These are phyloP conservation scores for Seminavis robusta DNA, from an alignment of 108 stramenopile genomes.

Conservation along the genomic window DNA sequence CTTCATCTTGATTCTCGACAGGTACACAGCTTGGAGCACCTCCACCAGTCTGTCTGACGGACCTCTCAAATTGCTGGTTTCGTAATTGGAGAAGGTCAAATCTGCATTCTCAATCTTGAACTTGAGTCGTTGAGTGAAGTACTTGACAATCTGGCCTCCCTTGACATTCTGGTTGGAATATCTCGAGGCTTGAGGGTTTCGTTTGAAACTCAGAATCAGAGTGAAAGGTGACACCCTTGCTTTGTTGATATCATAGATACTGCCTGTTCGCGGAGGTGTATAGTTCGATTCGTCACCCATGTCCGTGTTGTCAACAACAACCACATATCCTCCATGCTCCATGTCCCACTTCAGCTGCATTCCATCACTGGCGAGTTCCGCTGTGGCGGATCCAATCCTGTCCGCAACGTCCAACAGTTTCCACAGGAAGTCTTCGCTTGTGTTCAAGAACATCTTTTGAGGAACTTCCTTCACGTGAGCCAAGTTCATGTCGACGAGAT, in stretches of 20 bases:
- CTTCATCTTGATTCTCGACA: conserved; percentile 76
- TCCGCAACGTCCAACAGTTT: conserved; percentile 70
- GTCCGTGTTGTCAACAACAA: conserved; percentile 41
- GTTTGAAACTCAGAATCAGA: conserved; percentile 72
- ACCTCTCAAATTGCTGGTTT: conserved; percentile 66
- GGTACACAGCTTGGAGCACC: conserved; percentile 64
- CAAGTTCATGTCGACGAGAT: conserved; percentile 74
- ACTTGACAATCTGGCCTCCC: conserved; percentile 72
- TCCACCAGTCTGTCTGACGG: conserved; percentile 80
- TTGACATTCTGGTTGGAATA: conserved; percentile 49
- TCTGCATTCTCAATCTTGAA: conserved; percentile 80
- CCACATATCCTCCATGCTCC: conserved; percentile 57
- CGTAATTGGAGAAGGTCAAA: conserved; percentile 71
- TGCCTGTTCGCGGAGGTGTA: conserved; percentile 64
- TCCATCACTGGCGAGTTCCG: conserved; percentile 62
- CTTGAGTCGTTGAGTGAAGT: conserved; percentile 74
- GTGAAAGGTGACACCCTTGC: conserved; percentile 72
- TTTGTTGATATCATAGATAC: conserved; percentile 62
- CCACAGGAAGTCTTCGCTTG: conserved; percentile 85
- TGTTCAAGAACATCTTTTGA: conserved; percentile 63
- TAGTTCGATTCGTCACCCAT: conserved; percentile 43
- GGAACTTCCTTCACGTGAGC: conserved; percentile 64
- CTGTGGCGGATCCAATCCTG: conserved; percentile 61
- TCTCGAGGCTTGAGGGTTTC: conserved; percentile 60
- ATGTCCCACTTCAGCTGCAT: conserved; percentile 67